phyloP scores from a whole-genome alignment of 805 yeast species.

The Ogataea chonburiensis region DNA sequence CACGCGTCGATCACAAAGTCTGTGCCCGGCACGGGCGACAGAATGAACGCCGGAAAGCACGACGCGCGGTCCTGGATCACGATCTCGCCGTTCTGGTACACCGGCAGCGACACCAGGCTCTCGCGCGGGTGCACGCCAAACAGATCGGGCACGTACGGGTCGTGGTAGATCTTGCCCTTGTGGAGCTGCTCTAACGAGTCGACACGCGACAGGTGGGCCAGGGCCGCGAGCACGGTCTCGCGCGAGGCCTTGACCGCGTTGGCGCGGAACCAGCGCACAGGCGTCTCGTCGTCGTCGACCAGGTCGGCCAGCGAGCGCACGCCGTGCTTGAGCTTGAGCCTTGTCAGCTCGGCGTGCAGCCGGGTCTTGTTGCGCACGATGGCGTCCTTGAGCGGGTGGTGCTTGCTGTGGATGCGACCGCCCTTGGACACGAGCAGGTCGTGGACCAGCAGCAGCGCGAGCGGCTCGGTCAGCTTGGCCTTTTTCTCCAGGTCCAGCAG shows the following conservation, averaged over 20 bases:
- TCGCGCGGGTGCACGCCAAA: conserved; percentile 83
- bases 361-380: conserved; percentile 77
- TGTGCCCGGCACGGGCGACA: conserved; percentile 55
- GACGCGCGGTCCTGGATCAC: conserved; percentile 97
- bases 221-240: conserved; percentile 40
- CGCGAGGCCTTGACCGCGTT: conserved; percentile 57
- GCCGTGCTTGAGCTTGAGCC: conserved; percentile 69
- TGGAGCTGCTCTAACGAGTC: conserved; percentile 40
- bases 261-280: conserved; percentile 76
- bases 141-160: conserved; percentile 68
- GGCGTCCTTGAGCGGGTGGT: conserved; percentile 81
- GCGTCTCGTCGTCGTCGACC: conserved; percentile 60
- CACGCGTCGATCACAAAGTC: conserved; percentile 83
- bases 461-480: conserved; percentile 46
- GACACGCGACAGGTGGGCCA: conserved; percentile 47
- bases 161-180: conserved; percentile 67
- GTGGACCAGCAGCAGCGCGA: conserved; percentile 69
- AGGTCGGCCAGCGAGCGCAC: conserved; percentile 55
- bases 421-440: conserved; percentile 73
- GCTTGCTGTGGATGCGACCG: conserved; percentile 86
- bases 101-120: conserved; percentile 60
- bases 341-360: conserved; percentile 76
- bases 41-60: conserved; percentile 89
- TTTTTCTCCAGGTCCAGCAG: conserved; percentile 54
- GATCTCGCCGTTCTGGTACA: conserved; percentile 71